phyloP scores from a whole-genome alignment of 129 eudicot species.

The Mikania micrantha region DNA sequence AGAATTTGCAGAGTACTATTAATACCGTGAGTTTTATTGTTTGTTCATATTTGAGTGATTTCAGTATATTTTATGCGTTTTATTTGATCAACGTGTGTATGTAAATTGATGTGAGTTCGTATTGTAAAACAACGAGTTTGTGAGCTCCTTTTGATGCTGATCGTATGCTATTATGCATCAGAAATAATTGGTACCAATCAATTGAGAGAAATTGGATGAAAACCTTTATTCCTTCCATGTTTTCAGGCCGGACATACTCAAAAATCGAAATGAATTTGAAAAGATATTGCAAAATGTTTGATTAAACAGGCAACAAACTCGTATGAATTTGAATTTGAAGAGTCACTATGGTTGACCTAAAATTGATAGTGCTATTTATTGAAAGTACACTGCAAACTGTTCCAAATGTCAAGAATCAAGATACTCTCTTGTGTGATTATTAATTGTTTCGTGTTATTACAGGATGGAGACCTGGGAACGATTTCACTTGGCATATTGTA shows the following conservation, averaged over 20 bases:
- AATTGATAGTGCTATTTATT: not conserved
- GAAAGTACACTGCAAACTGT: not conserved
- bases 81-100: not conserved
- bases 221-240: not conserved
- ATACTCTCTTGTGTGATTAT: constrained; percentile 7
- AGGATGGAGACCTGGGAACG: constrained; percentile 90
- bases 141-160: too few species aligned
- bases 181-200: too few species aligned
- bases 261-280: not conserved
- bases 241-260: not conserved
- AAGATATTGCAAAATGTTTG: not conserved
- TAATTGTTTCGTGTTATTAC: constrained; percentile 15
- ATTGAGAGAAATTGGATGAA: not conserved
- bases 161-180: too few species aligned
- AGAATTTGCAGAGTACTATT: constrained; percentile 81
- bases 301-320: constrained; percentile 4
- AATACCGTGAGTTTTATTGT: constrained; percentile 54
- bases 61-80: not conserved
- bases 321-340: constrained; percentile 2
- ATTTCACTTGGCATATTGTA: constrained; percentile 93
- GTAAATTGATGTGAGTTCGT: too few species aligned
- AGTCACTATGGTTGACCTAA: constrained; percentile 15
- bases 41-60: not conserved
- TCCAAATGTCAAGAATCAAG: constrained; percentile 1
- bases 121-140: too few species aligned